Evolutionary conservation across 768 basidiomycete species (phyloP), one percentile per base, ranked within the genome.

Genomic region (Termitomyces sp.): DNA sequence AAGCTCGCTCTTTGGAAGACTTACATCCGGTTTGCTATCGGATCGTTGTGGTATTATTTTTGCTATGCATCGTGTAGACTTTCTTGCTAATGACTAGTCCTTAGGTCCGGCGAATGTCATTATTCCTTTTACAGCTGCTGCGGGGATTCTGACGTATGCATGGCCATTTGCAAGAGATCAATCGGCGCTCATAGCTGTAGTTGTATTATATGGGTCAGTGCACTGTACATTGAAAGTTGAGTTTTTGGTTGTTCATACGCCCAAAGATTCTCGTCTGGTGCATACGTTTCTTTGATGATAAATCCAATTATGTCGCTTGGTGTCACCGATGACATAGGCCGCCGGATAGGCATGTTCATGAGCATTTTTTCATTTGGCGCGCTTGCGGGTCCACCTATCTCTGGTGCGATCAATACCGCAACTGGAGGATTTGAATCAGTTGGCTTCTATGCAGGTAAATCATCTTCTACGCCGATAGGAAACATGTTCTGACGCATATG

Each of bases 351-450:
- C 6, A 83, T 89, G 77, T 82, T 81, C 59, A 74, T 86, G 69
- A 86, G 79, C 33, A 76, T 87, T 52, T 58, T 83, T 24, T 78
- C 88, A 0, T 41, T 89, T 18, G 87, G 87, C 8, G 86, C 85
- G 0, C 73, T 91, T 3, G 78, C 77, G 0, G 89, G 89, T 0
- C 87, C 88, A 3, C 89, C 89, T 0, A 86, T 90, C 59, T 87
- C 87, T 8, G 89, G 89, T 0, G 85, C 85, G 0, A 88, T 91
- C 63, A 78, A 79, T 54, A 68, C 67, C 0, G 74, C 78, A 0
- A 81, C 84, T 1, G 80, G 78, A 2, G 76, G 77, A 0, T 92
- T 82, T 64, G 72, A 76, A 42, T 74, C 65, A 2, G 83, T 85
- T 9, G 85, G 85, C 22, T 66, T 65, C 31, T 68, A 65, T 62